Conservation (phyloP, 164 flowering plant genomes). For the Umbilicus rupestris region DNA sequence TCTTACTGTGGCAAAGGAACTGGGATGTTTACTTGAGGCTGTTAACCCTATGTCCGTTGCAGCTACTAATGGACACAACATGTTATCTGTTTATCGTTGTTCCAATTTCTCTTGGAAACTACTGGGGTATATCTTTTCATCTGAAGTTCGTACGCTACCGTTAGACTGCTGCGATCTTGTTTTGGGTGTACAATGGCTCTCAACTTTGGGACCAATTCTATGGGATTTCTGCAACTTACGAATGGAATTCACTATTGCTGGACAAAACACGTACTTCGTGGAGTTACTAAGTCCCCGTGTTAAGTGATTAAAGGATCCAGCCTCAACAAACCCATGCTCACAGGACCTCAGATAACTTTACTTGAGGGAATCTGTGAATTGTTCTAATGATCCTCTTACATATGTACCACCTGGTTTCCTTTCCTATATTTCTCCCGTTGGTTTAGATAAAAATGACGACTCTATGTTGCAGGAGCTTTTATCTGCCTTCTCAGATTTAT, state of each 20-base stretch:
- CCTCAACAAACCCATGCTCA: not conserved
- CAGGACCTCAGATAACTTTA: not conserved
- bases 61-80: not conserved
- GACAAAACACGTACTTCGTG: not conserved
- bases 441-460: no score
- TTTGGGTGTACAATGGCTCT: not conserved
- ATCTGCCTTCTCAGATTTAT: no score
- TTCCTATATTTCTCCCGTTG: no score
- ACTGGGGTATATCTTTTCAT: not conserved
- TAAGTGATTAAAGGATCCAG: not conserved
- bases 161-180: not conserved
- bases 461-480: no score
- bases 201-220: not conserved
- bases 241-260: not conserved
- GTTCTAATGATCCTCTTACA: no score
- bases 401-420: no score
- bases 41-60: not conserved
- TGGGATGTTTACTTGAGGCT: not conserved
- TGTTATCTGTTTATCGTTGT: not conserved
- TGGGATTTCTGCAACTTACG: not conserved
- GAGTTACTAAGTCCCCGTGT: not conserved
- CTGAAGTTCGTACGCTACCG: not conserved
- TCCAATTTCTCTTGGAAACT: not conserved
- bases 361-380: no score
- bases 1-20: not conserved